Evolutionary conservation across 2,329 filamentous ascomycete genomes (phyloP), one percentile per base, ranked within the genome.

Genomic region (Pseudocercospora crystallina): DNA sequence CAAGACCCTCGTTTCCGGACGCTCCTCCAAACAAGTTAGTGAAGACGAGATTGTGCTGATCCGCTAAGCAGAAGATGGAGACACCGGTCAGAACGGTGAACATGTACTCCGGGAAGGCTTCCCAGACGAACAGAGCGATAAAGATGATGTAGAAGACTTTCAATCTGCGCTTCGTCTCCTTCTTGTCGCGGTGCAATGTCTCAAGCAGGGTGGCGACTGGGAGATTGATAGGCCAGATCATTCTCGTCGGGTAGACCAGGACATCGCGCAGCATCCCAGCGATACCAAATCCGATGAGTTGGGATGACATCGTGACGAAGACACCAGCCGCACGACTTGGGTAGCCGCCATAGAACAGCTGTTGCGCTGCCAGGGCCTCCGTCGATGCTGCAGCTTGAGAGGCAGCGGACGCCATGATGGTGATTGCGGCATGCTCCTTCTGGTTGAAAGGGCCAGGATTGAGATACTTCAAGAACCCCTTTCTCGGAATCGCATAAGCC

Each of bases 1-100:
- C 74, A 1, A 77, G 59, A 9, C 74, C 74, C 54, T 77, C 74
- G 51, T 77, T 75, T 3, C 71, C 71, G 34, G 65, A 67, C 2
- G 75, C 65, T n/a, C 76, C 77, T 3, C 76, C 76, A 53, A 79
- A 79, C n/a, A 79, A 60, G 35, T 75, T 74, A 14, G 75, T 77
- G 43, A 79, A 75, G 5, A 75, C 61, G 1, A 71, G 54, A 46
- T 62, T 76, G 34, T 73, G 62, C 32, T 71, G 68, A 10, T 73
- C 70, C 0, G 75, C 71, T 4, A 79, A 67, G 54, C 76, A 79
- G 44, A 77, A 75, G 20, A 79, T 65, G 7, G 63, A 68, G 12
- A 74, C 56, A 13, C 71, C 72, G 8, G 67, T 71, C 5, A 78
- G 62, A 3, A 73, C 51, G 1, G 75, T 71, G 41, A 75, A 73